These are phyloP conservation scores for Hippophae gyantsensis DNA, from an alignment of 306 rosid species.

Conservation along the genomic window DNA sequence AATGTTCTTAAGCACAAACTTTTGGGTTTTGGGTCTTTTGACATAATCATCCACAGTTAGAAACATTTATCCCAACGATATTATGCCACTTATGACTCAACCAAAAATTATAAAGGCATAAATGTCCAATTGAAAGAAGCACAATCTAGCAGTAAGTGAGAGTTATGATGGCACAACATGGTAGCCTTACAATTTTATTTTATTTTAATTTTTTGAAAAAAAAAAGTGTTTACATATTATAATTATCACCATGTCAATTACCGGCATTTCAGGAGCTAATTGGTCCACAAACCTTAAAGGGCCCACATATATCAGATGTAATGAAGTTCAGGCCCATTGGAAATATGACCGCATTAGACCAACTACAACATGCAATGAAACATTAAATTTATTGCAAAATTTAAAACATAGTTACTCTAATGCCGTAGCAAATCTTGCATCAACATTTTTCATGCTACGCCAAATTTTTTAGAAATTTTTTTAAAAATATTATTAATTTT, in stretches of 20 bases:
- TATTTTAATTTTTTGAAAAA: no score
- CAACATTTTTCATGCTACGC: no score
- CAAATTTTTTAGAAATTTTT: no score
- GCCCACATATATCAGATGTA: not conserved
- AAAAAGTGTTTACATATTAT: not conserved
- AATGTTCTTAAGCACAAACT: not conserved
- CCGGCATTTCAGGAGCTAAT: no score
- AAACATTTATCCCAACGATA: constrained; percentile 15
- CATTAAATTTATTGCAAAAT: no score
- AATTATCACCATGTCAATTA: no score
- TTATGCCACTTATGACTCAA: constrained; percentile 13
- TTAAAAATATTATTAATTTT: no score
- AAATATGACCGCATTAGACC: not conserved
- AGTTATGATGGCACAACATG: constrained; percentile 6
- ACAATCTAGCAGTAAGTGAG: constrained; percentile 7
- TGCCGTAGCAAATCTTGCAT: no score
- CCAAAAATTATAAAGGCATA: constrained; percentile 12
- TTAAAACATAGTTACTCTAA: no score
- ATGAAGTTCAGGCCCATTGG: constrained; percentile 5
- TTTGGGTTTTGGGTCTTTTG: not conserved
- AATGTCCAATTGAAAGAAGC: constrained; percentile 13
- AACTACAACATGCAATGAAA: no score
- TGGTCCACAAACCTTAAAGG: not conserved
- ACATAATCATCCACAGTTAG: not conserved
- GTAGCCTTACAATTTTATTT: constrained; percentile 11